Conservation (phyloP, 2,329 filamentous ascomycete genomes). For the Fusarium palustre region DNA sequence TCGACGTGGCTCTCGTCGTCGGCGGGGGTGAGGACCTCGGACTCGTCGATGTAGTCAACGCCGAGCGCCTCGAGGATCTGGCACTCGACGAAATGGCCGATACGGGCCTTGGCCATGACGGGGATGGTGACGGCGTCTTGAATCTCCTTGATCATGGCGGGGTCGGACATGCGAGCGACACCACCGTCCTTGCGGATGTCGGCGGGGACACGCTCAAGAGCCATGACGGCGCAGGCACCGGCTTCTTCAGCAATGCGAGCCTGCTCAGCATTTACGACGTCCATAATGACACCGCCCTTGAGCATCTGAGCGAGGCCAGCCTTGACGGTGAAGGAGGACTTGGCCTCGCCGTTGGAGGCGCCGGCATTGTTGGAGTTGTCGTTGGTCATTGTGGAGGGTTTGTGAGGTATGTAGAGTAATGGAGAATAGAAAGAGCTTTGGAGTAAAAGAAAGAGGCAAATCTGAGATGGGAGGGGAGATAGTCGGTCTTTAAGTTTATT, state of each 20-base stretch:
- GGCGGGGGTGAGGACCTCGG: constrained; percentile 95
- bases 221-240: constrained; percentile 97
- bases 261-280: constrained; percentile 93
- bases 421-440: background rate
- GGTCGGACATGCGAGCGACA: constrained; percentile 97
- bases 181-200: constrained; percentile 94
- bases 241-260: constrained; percentile 98
- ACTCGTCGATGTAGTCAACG: constrained; percentile 98
- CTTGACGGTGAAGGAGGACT: constrained; percentile 85
- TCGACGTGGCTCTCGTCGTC: constrained; percentile 92
- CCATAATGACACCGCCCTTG: constrained; percentile 99
- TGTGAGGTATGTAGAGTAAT: background rate
- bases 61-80: constrained; percentile 96
- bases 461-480: constrained; percentile 6
- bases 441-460: background rate
- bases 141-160: constrained; percentile 93
- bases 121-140: constrained; percentile 95
- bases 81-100: constrained; percentile 98
- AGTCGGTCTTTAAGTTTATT: constrained; percentile 17
- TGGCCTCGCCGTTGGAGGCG: constrained; percentile 51
- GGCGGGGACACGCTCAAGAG: constrained; percentile 94
- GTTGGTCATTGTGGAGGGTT: constrained; percentile 50
- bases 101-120: constrained; percentile 98
- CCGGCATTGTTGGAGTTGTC: constrained; percentile 46
- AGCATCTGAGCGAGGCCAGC: constrained; percentile 96